Base-by-base conservation (phyloP, 768 basidiomycete species). In the Tulasnella sp. region DNA sequence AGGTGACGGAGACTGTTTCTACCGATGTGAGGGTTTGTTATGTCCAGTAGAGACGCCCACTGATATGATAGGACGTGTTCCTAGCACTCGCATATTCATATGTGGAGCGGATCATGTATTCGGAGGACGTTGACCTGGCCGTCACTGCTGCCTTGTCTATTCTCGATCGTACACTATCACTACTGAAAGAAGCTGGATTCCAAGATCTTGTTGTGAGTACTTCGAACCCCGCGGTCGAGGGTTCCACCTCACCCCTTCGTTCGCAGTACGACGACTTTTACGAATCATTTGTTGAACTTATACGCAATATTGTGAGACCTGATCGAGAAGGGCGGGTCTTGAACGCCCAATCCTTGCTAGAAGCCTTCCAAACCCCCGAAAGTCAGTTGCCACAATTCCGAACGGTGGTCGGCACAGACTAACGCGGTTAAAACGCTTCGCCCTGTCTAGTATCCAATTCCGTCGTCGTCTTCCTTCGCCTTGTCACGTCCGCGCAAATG, bases 1-100 rank as follows among this genome's bases (percentile, higher is more conserved):
- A 69, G 90, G 91, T 71, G 79, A 80, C 64, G 90, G 70, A 49
- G 86, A 71, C 63, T 94, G 92, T 67, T 94, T 93, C 69, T 96
- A 93, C 68, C 76, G 91, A 75, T 83, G 50, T 52, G 8, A 39
- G 50, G 2, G 27, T 6, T 87, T 87, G 9, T 39, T 61, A 35
- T 45, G 19, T 48, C 21, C 54, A 37, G n/a, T 21, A 27, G 50
- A 29, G 43, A 25, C 17, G 49, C 48, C 5, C 11, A 17, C 25
- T 17, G 40, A 41, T 36, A 34, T 49, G 19, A 32, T 23, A 35
- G 14, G 61, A 49, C 49, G 60, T 15, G 6, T 19, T 2, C n/a
- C 4, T n/a, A 52, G 50, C 90, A 9, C 74, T 92, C 49, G 86
- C 81, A 6, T 89, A 88, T 62, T 81, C 87, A 5, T 90, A 85